Percentiles rank a stretch among this genome's conserved stretches.
phyloP scores from a whole-genome alignment of 2,329 filamentous ascomycete species.

The Metarhizium guizhouense region DNA sequence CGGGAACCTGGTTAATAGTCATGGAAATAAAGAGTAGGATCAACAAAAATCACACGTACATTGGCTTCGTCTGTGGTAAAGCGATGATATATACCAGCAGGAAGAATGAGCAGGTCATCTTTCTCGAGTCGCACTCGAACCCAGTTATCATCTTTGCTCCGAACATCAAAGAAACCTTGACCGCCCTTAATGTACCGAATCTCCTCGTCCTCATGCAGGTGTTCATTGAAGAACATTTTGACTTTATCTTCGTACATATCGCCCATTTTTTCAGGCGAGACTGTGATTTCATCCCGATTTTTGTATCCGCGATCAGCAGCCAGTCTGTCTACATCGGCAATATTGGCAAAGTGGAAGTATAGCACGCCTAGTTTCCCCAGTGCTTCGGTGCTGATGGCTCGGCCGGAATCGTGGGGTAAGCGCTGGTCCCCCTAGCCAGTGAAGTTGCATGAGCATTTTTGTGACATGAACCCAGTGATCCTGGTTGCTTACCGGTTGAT shows the following conservation, averaged over 20 bases:
- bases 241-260: slow-evolving; percentile 88
- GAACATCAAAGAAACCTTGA: slow-evolving; percentile 86
- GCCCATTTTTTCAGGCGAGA: slow-evolving; percentile 80
- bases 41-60: slow-evolving; percentile 41
- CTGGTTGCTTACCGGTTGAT: slow-evolving; percentile 36
- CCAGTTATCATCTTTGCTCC: slow-evolving; percentile 77
- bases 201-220: slow-evolving; percentile 97
- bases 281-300: slow-evolving; percentile 88
- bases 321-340: slow-evolving; percentile 63
- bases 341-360: slow-evolving; percentile 59
- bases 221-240: slow-evolving; percentile 87
- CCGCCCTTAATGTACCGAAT: slow-evolving; percentile 90
- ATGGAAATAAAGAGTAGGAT: neutral
- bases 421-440: slow-evolving; percentile 77
- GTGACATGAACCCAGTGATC: neutral
- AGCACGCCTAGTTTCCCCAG: slow-evolving; percentile 71
- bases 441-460: slow-evolving; percentile 1
- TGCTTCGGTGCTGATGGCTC: slow-evolving; percentile 52
- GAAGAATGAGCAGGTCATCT: slow-evolving; percentile 84
- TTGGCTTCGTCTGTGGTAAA: slow-evolving; percentile 92
- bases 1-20: neutral
- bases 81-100: slow-evolving; percentile 91
- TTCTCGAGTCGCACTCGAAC: slow-evolving; percentile 78
- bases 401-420: slow-evolving; percentile 77
- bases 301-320: slow-evolving; percentile 73